phyloP scores from a whole-genome alignment of 2,329 filamentous ascomycete genomes.

The Aureobasidium namibiae region DNA sequence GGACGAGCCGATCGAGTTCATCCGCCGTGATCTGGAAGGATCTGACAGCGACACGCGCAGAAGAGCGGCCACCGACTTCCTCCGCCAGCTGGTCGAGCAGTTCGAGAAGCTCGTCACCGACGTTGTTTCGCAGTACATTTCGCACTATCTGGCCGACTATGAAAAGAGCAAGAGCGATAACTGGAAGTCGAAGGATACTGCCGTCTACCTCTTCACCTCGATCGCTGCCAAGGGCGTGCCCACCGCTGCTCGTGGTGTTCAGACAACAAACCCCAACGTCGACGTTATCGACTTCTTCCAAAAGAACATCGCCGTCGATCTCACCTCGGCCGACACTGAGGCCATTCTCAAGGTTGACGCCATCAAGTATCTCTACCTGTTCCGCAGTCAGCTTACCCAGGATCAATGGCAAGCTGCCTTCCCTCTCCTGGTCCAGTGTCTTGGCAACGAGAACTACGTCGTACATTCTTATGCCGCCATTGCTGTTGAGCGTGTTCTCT shows the following conservation, averaged over 20 bases:
- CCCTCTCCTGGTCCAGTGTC: slow-evolving; percentile 80
- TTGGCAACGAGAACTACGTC: slow-evolving; percentile 85
- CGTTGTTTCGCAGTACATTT: slow-evolving; percentile 81
- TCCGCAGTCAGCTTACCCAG: slow-evolving; percentile 87
- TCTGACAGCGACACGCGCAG: slow-evolving; percentile 91
- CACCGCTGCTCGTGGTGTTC: slow-evolving; percentile 81
- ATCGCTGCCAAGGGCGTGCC: slow-evolving; percentile 87
- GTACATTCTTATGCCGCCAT: slow-evolving; percentile 97
- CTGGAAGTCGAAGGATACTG: slow-evolving; percentile 97
- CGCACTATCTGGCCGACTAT: slow-evolving; percentile 71
- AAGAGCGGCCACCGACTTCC: slow-evolving; percentile 87
- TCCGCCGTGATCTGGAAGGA: slow-evolving; percentile 86
- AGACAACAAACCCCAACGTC: slow-evolving; percentile 66
- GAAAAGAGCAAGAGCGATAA: slow-evolving; percentile 59
- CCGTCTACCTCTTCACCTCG: slow-evolving; percentile 91
- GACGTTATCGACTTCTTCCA: slow-evolving; percentile 94
- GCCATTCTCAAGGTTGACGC: slow-evolving; percentile 93
- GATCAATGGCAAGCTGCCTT: slow-evolving; percentile 89
- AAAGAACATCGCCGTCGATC: slow-evolving; percentile 80
- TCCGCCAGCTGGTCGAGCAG: slow-evolving; percentile 78
- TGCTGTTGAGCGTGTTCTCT: slow-evolving; percentile 86
- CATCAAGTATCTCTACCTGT: slow-evolving; percentile 95
- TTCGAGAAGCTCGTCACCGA: slow-evolving; percentile 79
- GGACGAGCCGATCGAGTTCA: slow-evolving; percentile 98
- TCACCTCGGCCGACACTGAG: slow-evolving; percentile 63